A percentile compares a stretch with the other conserved stretches of the same genome.
Evolutionary conservation across 306 rosid species (phyloP).

Genomic region (Dalbergia cochinchinensis): DNA sequence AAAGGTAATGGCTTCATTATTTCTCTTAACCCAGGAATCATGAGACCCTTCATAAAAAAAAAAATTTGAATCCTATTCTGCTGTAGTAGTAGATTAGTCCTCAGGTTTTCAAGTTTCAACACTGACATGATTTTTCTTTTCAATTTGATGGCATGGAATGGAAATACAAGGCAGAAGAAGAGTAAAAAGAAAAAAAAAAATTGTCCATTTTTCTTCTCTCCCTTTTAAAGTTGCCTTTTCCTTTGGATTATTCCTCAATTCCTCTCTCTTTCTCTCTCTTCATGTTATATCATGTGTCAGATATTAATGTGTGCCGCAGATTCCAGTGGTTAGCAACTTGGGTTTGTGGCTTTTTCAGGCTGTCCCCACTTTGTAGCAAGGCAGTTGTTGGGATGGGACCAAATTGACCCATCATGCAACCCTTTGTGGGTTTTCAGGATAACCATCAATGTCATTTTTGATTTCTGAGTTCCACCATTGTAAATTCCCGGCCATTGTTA

Average conservation of each 20-base stretch:
- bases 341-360: conserved; percentile 72
- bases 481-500: conserved; percentile 49
- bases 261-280: conserved; percentile 47
- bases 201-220: conserved; percentile 3
- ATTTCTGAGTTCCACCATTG: conserved; percentile 60
- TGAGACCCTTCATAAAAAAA: background rate
- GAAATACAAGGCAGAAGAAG: background rate
- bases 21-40: conserved; percentile 3
- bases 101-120: background rate
- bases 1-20: conserved; percentile 48
- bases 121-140: background rate
- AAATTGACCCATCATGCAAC: conserved; percentile 66
- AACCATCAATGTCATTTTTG: conserved; percentile 74
- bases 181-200: background rate
- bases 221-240: conserved; percentile 10
- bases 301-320: conserved; percentile 71
- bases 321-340: conserved; percentile 73
- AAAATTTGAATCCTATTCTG: background rate
- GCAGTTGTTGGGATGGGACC: conserved; percentile 90
- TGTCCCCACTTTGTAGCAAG: conserved; percentile 65
- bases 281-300: conserved; percentile 58
- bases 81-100: background rate
- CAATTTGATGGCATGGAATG: background rate
- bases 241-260: conserved; percentile 24
- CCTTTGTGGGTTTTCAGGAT: conserved; percentile 63